Base-by-base conservation (phyloP, 768 basidiomycete genomes). In the Mycena polygramma region DNA sequence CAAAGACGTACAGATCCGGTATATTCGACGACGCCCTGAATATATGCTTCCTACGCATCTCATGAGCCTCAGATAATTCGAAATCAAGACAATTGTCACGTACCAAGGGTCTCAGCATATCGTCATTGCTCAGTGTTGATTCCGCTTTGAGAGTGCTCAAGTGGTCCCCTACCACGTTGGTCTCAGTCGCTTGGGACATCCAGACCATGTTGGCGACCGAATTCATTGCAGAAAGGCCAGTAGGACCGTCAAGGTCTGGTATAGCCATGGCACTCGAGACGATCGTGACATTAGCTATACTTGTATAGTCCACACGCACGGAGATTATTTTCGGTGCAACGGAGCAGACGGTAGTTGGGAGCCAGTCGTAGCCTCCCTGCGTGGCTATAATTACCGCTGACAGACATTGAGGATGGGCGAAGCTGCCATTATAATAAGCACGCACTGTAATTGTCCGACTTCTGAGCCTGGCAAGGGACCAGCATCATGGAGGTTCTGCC, bases 11-110 rank as follows among this genome's bases (percentile, higher is more conserved):
- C 64, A 9, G 64, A 57, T 19, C 43, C 64, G 55, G 55, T 66
- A 24, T 66, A 66, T 41, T 66, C 64, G 7, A 58, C 46, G 20
- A 66, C 64, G 3, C 64, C 64, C 48, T 41, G 30, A 19, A 66
- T 36, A 41, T 66, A 66, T 41, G 49, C 35, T 36, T 66, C 64
- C 64, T 53, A 26, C 15, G 15, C 8, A n/a, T 8, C 46, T 8
- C 41, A 15, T 41, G 11, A 41, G 41, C 19, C 20, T 20, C 15
- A 37, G 37, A 62, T 41, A 26, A 8, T 26, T 17, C 51, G 51
- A 54, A 10, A 30, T 30, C 30, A 63, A 13, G 24, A 7, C 4
- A 30, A 30, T 30, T 30, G 30, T 30, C 30, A 30, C 30, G 30
- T 26, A 62, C n/a, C 36, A 53, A 15, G 6, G 52, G 53, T 4